These are phyloP conservation scores for Ceratonia siliqua DNA, from an alignment of 306 rosid genomes.

Conservation along the genomic window DNA sequence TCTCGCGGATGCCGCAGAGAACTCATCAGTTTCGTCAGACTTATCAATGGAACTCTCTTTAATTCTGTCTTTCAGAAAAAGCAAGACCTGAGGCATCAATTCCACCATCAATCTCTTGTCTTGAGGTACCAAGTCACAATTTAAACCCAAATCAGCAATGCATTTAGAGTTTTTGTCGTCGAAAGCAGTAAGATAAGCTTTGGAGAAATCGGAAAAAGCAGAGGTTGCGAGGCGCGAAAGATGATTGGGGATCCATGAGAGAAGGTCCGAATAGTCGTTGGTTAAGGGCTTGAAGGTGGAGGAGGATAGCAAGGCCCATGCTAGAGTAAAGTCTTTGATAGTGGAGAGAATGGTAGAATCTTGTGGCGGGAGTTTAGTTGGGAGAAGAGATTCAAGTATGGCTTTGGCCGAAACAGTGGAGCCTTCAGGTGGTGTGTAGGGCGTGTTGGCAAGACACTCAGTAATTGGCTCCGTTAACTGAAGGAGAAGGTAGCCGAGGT, in stretches of 20 bases:
- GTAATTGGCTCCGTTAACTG: conserved; percentile 57
- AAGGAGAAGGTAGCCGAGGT: conserved; percentile 47
- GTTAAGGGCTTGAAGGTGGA: conserved; percentile 45
- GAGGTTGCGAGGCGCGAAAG: conserved; percentile 51
- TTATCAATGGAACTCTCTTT: conserved; percentile 77
- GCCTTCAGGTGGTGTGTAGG: conserved; percentile 43
- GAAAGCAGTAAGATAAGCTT: conserved; percentile 39
- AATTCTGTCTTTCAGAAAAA: conserved; percentile 61
- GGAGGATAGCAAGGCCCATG: conserved; percentile 68
- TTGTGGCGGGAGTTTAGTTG: conserved; percentile 17
- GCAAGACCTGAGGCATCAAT: conserved; percentile 65
- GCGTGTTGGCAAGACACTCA: conserved; percentile 42
- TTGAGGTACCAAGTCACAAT: conserved; percentile 36
- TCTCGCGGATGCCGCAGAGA: conserved; percentile 84
- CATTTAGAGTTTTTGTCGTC: conserved; percentile 33
- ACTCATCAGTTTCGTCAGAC: conserved; percentile 58
- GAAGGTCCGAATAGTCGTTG: conserved; percentile 41
- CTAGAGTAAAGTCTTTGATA: conserved; percentile 66
- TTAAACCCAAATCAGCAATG: conserved; percentile 51
- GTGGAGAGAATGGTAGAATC: conserved; percentile 37
- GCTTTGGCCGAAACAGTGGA: conserved; percentile 58
- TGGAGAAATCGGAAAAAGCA: conserved; percentile 54
- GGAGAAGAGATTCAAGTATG: conserved; percentile 64
- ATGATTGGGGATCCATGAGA: conserved; percentile 71
- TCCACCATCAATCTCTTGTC: conserved; percentile 66